phyloP scores from a whole-genome alignment of 352 stramenopile genomes.

The Globisporangium camurandrum region DNA sequence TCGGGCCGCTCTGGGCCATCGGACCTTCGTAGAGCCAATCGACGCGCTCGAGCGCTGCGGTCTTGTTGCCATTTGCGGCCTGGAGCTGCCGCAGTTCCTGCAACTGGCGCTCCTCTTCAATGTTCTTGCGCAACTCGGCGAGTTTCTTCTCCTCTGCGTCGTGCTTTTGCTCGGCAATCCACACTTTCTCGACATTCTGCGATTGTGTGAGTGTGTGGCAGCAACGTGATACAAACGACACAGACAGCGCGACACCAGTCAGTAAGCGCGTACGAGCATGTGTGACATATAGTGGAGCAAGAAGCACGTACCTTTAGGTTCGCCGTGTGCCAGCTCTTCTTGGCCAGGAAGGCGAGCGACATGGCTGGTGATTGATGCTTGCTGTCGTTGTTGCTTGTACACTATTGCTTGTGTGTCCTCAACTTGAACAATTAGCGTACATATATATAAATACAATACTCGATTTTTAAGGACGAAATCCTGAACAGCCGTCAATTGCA shows the following conservation, averaged over 20 bases:
- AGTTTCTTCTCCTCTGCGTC: slow-evolving; percentile 90
- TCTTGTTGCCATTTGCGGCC: slow-evolving; percentile 76
- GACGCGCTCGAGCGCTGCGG: slow-evolving; percentile 70
- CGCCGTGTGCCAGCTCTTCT: slow-evolving; percentile 97
- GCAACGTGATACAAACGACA: slow-evolving; percentile 4
- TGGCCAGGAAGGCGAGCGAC: slow-evolving; percentile 91
- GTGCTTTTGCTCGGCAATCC: slow-evolving; percentile 94
- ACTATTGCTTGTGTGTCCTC: not conserved
- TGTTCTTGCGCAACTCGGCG: slow-evolving; percentile 93
- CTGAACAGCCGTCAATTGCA: not conserved
- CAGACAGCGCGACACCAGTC: slow-evolving; percentile 3
- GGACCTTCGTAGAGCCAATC: slow-evolving; percentile 97
- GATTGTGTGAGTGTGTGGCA: not conserved
- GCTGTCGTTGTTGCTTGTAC: not conserved
- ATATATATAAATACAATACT: not conserved
- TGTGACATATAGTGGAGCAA: not conserved
- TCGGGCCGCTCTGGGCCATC: slow-evolving; percentile 61
- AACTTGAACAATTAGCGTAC: not conserved
- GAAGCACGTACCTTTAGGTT: slow-evolving; percentile 79
- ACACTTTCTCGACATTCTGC: slow-evolving; percentile 97
- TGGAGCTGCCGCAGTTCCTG: slow-evolving; percentile 93
- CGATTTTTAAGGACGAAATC: not conserved
- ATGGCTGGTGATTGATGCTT: slow-evolving; percentile 20
- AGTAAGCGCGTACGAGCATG: not conserved
- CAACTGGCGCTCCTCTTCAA: slow-evolving; percentile 93